A percentile compares a stretch with the other conserved stretches of the same genome.
Evolutionary conservation across 495 filamentous ascomycete genomes (phyloP).

Genomic region (Apodospora peruviana): DNA sequence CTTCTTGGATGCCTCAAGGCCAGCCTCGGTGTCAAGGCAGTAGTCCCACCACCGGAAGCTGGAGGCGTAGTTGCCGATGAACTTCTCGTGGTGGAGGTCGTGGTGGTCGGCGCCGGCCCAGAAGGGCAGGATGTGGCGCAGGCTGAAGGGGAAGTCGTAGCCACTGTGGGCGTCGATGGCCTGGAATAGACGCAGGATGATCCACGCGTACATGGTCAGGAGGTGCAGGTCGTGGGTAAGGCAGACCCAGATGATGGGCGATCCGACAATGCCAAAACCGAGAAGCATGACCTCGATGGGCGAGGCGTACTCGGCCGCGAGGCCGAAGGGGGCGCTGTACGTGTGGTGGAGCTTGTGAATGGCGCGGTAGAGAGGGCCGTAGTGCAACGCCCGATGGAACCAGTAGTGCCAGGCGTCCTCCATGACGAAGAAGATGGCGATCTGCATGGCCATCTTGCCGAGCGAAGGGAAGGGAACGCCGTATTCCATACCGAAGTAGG

Average conservation of each 20-base stretch:
- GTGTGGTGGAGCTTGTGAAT: constrained; percentile 99
- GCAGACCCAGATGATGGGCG: constrained; percentile 80
- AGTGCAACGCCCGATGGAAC: constrained; percentile 89
- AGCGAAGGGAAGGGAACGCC: constrained; percentile 82
- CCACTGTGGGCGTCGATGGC: constrained; percentile 96
- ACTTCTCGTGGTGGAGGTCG: constrained; percentile 92
- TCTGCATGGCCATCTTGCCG: constrained; percentile 85
- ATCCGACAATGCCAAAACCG: constrained; percentile 82
- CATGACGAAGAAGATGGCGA: constrained; percentile 88
- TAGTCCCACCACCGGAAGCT: constrained; percentile 99
- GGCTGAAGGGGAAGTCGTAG: constrained; percentile 95
- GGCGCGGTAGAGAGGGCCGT: constrained; percentile 86
- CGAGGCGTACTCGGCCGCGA: constrained; percentile 95
- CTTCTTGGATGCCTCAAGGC: constrained; percentile 76
- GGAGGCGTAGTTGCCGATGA: constrained; percentile 95
- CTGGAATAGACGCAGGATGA: constrained; percentile 87
- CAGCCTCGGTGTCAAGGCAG: constrained; percentile 86
- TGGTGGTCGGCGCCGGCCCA: constrained; percentile 98
- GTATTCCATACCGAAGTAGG: constrained; percentile 83
- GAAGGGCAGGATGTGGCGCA: constrained; percentile 94
- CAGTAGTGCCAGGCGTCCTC: constrained; percentile 99
- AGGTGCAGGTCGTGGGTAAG: constrained; percentile 85
- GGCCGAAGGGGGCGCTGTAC: constrained; percentile 93
- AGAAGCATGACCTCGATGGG: constrained; percentile 96
- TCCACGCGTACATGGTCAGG: constrained; percentile 97